Evolutionary conservation across 768 basidiomycete genomes (phyloP), one percentile per base, ranked within the genome.

Genomic region (Exsudoporus frostii): DNA sequence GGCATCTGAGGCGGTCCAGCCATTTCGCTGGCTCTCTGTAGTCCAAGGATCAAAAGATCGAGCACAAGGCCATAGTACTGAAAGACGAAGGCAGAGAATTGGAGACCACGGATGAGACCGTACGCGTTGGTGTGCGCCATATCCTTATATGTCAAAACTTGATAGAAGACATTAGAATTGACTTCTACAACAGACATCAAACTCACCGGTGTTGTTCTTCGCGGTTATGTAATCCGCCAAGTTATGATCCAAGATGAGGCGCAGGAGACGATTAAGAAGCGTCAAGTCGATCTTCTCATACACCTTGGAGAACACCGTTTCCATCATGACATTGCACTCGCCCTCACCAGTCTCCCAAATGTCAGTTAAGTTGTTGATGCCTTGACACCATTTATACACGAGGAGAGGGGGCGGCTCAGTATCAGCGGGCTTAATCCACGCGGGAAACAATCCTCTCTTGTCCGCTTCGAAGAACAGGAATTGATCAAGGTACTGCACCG

Each of bases 331-430:
- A 63, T 92, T 90, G 72, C 94, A 98, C 74, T 98, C 96, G 57
- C 97, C 97, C 63, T 99, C 95, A 54, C 85, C 83, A 1, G 95
- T 98, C 74, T 98, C 97, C 97, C 97, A 99, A 37, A 99, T 85
- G 54, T 99, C 96, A 3, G 90, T 94, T 68, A 98, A 71, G 71
- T 99, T 99, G 75, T 98, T 98, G 79, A 98, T 95, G 38, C 97
- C 97, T 74, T 98, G 96, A 66, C 94, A 96, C 96, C 96, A 98
- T 80, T 98, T 98, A 77, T 98, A 98, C 30, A 98, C 95, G 30
- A 98, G 84, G 15, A 98, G 81, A 3, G 96, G 96, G 0, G 96
- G 94, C 3, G 96, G 96, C 65, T 98, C 96, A 0, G 92, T 95
- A 63, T 98, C 94, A 45, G 92, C 90, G 24, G 97, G 97, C 74